Base-by-base conservation (phyloP, 257 asterid species). In the Plantago ovata region DNA sequence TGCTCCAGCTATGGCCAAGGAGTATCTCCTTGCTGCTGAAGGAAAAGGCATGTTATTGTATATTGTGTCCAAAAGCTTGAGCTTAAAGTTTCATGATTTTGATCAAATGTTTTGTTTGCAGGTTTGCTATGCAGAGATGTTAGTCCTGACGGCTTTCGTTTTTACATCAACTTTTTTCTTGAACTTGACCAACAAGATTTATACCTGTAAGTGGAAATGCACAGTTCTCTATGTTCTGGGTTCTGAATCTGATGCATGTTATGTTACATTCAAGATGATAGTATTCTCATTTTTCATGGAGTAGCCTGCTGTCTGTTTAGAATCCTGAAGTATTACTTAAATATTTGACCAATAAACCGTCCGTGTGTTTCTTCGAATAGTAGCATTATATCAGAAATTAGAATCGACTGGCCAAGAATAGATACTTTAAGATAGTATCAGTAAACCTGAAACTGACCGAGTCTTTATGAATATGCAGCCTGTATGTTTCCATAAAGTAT, bases 1-100 rank as follows among this genome's bases (percentile, higher is more conserved):
- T 74, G 94, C 98, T 69, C 98, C 98, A 52, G 95, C 94, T 61
- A 81, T 92, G 87, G 97, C 97, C 12, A 92, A 92, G 75, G 98
- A 92, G 72, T 83, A 88, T 78, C 94, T 88, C 57, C 98, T 92
- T 58, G 79, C 95, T 38, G 98, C 98, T 50, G 98, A 92, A 80
- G 83, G 80, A 65, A 84, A 84, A 82, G 95, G 97, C 80, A 86
- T 65, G 65, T 60, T 28, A 61, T 59, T 38, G 10, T 12, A 42
- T 42, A 10, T 48, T 61, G 38, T 50, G 46, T 60, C 54, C 40
- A 16, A 40, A 46, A 47, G 57, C 61, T 60, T 36, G 50, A 38
- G 18, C 68, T 41, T 62, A 50, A 36, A 23, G 28, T 21, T 61
- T 42, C 32, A 51, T 40, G 48, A 24, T 47, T 48, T 60, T 70